Base-by-base conservation (phyloP, 2,329 filamentous ascomycete species). In the Trichoderma sp. region DNA sequence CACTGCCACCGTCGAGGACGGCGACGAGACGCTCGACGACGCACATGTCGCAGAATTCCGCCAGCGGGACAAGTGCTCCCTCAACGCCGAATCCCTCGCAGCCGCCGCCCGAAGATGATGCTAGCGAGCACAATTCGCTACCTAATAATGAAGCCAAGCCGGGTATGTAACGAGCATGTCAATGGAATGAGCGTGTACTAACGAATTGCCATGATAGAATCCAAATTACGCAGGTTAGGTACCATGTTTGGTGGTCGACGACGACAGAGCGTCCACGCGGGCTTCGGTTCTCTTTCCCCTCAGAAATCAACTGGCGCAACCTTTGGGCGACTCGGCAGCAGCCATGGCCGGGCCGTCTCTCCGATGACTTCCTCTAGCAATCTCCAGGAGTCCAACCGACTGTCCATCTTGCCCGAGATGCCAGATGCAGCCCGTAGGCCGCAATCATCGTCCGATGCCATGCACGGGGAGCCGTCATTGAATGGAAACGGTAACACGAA, bases 171-270 rank as follows among this genome's bases (percentile, higher is more conserved):
- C 21, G 1, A 16, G 14, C 14, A 11, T 24, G 52, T 28, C 1
- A 21, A 3, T 24, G 16, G 6, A 37, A 34, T 6, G 11, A 1
- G 2, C 16, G 2, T 21, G 43, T 58, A 24, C 59, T 70, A 21
- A 70, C 39, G 14, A 70, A 30, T 30, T 28, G 51, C n/a, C 11
- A 26, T 37, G 55, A 63, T 43, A 75, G 86, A 88, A 74, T 86
- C 86, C 68, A 88, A 85, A 73, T 75, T 89, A 52, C 84, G 89
- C 58, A 85, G 89, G 67, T 84, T 93, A 65, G 90, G 90, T 18
- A 92, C 90, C 14, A 90, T 92, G 82, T 84, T 92, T 55, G 78
- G 79, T 21, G 86, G 87, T 32, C 84, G 89, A 26, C 82, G 89
- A 69, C 84, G 90, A 49, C 89, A 91, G 77, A 92, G 89, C 77